Evolutionary conservation across 257 asterid species (phyloP), one percentile per base, ranked within the genome.

Genomic region (Anisodus tanguticus): DNA sequence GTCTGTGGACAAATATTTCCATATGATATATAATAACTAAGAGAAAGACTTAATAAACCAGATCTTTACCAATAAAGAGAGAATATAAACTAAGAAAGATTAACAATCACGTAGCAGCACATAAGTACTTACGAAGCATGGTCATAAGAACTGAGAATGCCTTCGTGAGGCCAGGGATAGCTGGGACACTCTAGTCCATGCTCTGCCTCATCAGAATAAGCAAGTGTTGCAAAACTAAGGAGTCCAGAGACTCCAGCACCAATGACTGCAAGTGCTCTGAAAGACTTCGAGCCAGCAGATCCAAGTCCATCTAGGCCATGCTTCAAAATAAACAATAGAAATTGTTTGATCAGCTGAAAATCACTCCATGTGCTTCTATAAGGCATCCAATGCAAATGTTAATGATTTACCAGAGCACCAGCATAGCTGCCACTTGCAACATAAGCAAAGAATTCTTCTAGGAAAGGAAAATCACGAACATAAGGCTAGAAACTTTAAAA

Each of bases 121-220:
- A 39, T 2, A 85, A 53, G 62, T 83, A 87, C 97, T 91, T 87
- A 92, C 94, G 97, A 92, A 84, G 92, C 88, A 85, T 90, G 97
- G 84, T 92, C 94, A 58, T 91, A 92, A 35, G 94, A 91, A 89
- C 90, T 88, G 55, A 92, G 91, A 79, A 91, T 91, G 90, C 97
- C 94, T 70, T 87, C 85, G 87, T 92, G 93, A 47, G 93, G 94
- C 94, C 97, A 90, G 55, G 97, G 95, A 89, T 92, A 92, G 87
- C 70, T 88, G 11, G 97, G 92, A 77, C 83, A 57, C 83, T 90
- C 93, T 80, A 92, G 82, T 2, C 95, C 97, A 54, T 92, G 93
- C 88, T 92, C 97, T 12, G 92, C 94, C 87, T 92, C 97, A 58
- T 92, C 97, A 45, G 90, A 79, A 81, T 85, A 91, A 4, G 95